phyloP scores from a whole-genome alignment of 2,329 filamentous ascomycete genomes.

The Pseudovirgaria hyperparasitica region DNA sequence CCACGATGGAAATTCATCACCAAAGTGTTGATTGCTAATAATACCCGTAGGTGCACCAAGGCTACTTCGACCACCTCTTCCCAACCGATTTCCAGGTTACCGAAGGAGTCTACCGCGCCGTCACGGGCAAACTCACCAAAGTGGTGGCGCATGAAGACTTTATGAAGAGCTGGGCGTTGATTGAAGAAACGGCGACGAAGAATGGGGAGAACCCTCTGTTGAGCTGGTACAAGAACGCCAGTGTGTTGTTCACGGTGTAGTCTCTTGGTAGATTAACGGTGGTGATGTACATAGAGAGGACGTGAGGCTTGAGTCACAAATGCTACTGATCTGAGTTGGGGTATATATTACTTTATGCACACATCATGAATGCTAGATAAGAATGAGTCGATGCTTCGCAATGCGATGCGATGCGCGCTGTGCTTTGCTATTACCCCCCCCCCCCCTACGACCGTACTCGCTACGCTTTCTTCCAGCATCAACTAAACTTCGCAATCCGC shows the following conservation, averaged over 20 bases:
- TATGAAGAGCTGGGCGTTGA: conserved; percentile 74
- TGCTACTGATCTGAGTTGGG: too few species aligned
- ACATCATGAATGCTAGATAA: too few species aligned
- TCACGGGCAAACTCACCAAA: conserved; percentile 82
- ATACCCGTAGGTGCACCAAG: conserved; percentile 71
- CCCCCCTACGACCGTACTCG: too few species aligned
- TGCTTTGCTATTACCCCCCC: too few species aligned
- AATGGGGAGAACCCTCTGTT: conserved; percentile 90
- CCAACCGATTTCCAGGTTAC: conserved; percentile 88
- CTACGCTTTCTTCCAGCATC: too few species aligned
- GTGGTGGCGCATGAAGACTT: conserved; percentile 85
- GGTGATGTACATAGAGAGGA: too few species aligned
- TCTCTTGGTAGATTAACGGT: too few species aligned
- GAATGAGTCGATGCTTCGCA: too few species aligned
- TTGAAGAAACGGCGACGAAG: conserved; percentile 77
- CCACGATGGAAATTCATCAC: not conserved
- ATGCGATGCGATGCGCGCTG: too few species aligned
- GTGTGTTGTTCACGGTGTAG: conserved; percentile 77
- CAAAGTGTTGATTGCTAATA: too few species aligned
- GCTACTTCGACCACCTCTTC: conserved; percentile 98
- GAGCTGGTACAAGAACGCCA: conserved; percentile 91
- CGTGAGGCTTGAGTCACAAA: too few species aligned
- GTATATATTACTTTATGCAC: too few species aligned
- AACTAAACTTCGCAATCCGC: conserved; percentile 43
- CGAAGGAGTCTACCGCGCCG: conserved; percentile 81